Evolutionary conservation across 495 filamentous ascomycete species (phyloP).

Genomic region (Venustampulla echinocandica): DNA sequence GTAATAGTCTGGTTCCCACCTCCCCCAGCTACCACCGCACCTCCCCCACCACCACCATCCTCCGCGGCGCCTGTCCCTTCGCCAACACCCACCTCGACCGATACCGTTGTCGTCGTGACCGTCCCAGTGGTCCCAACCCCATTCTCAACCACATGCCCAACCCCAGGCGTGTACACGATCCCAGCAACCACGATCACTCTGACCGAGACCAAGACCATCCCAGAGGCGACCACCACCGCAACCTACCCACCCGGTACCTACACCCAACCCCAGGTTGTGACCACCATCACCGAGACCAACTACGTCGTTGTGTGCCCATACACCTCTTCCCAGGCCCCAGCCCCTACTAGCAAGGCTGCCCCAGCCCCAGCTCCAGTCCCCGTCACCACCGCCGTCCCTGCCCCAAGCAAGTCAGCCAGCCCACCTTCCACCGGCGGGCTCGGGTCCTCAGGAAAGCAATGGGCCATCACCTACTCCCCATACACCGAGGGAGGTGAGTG

Average conservation of each 20-base stretch:
- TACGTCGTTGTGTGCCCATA: slow-evolving; percentile 68
- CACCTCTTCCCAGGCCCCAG: slow-evolving; percentile 29
- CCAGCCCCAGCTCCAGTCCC: not conserved
- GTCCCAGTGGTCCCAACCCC: slow-evolving; percentile 49
- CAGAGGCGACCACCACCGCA: slow-evolving; percentile 54
- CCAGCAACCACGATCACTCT: slow-evolving; percentile 66
- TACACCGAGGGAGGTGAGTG: slow-evolving; percentile 56
- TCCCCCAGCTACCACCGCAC: slow-evolving; percentile 25
- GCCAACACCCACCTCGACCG: slow-evolving; percentile 28
- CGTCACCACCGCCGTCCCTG: not conserved
- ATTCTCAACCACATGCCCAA: slow-evolving; percentile 56
- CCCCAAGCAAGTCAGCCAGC: slow-evolving; percentile 8
- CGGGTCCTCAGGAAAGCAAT: slow-evolving; percentile 39
- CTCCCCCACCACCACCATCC: slow-evolving; percentile 14
- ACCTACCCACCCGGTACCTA: slow-evolving; percentile 65
- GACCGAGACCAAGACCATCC: slow-evolving; percentile 56
- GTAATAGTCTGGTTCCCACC: slow-evolving; percentile 24
- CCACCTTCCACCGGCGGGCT: slow-evolving; percentile 2
- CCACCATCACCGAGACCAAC: slow-evolving; percentile 61
- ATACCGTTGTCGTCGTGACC: slow-evolving; percentile 26
- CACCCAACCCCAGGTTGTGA: slow-evolving; percentile 55
- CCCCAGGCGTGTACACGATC: slow-evolving; percentile 72
- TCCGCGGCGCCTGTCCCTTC: slow-evolving; percentile 4
- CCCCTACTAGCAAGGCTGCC: slow-evolving; percentile 7
- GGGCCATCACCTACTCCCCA: slow-evolving; percentile 90